Evolutionary conservation across 441 rosid genomes (phyloP).

Genomic region (Adansonia rubrostipa): DNA sequence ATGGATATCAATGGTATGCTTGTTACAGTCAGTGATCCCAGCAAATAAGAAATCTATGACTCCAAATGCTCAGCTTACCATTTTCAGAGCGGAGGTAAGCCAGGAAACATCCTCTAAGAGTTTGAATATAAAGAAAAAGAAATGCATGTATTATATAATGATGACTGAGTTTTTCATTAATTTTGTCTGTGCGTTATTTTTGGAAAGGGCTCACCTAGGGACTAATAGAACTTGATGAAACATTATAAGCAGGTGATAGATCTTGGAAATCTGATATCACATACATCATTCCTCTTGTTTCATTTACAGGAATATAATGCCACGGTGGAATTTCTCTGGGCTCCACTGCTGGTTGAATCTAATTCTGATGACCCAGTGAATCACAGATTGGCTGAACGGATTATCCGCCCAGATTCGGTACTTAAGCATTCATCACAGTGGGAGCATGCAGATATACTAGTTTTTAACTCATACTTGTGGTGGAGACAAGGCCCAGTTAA

Average conservation of each 20-base stretch:
- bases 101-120: neutral
- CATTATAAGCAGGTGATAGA: neutral
- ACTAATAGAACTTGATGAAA: neutral
- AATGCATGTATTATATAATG: neutral
- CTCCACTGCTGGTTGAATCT: slow-evolving; percentile 91
- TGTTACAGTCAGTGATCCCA: slow-evolving; percentile 81
- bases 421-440: slow-evolving; percentile 89
- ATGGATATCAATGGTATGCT: slow-evolving; percentile 96
- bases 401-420: slow-evolving; percentile 88
- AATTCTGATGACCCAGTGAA: slow-evolving; percentile 97
- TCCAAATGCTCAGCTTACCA: slow-evolving; percentile 87
- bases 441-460: slow-evolving; percentile 87
- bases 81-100: slow-evolving; percentile 88
- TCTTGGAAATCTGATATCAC: neutral
- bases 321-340: slow-evolving; percentile 88
- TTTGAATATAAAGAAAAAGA: neutral
- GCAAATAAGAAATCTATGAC: slow-evolving; percentile 76
- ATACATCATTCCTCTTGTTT: slow-evolving; percentile 22
- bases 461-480: slow-evolving; percentile 95
- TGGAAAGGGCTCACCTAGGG: neutral
- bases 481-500: slow-evolving; percentile 98
- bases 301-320: slow-evolving; percentile 82
- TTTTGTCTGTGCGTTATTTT: neutral
- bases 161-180: neutral
- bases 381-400: slow-evolving; percentile 75